A percentile compares a stretch with the other conserved stretches of the same genome.
These are phyloP conservation scores for Aspergillus nanangensis DNA, from an alignment of 495 filamentous ascomycete genomes.

Conservation along the genomic window DNA sequence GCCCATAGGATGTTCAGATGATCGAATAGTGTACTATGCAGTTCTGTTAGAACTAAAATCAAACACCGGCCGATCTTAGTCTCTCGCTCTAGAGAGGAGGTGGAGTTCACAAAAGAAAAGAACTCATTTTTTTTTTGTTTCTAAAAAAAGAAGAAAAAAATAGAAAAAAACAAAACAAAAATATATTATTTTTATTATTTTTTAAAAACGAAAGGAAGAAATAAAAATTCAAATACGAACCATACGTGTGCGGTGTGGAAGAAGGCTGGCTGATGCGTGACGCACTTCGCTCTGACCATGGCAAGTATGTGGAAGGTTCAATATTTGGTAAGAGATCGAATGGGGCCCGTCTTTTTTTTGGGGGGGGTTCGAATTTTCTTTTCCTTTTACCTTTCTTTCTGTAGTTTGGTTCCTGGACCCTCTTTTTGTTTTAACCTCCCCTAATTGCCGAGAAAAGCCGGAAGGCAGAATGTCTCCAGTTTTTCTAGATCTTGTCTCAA, in stretches of 20 bases:
- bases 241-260: neutral
- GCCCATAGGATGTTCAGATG: constrained; percentile 1
- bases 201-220: neutral
- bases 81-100: neutral
- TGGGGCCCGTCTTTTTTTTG: neutral
- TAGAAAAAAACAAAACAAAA: neutral
- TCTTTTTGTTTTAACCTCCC: neutral
- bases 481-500: neutral
- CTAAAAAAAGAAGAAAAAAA: neutral
- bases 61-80: neutral
- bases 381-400: neutral
- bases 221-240: neutral
- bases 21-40: neutral
- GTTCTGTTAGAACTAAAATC: neutral
- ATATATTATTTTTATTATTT: neutral
- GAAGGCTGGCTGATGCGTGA: constrained; percentile 1
- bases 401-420: neutral
- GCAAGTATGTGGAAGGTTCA: constrained; percentile 2
- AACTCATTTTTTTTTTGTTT: neutral
- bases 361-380: neutral
- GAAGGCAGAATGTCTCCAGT: neutral
- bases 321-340: neutral
- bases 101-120: neutral
- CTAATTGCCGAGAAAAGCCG: neutral
- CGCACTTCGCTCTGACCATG: constrained; percentile 1